phyloP scores from a whole-genome alignment of 495 filamentous ascomycete species.

The Penicillium pulvis region DNA sequence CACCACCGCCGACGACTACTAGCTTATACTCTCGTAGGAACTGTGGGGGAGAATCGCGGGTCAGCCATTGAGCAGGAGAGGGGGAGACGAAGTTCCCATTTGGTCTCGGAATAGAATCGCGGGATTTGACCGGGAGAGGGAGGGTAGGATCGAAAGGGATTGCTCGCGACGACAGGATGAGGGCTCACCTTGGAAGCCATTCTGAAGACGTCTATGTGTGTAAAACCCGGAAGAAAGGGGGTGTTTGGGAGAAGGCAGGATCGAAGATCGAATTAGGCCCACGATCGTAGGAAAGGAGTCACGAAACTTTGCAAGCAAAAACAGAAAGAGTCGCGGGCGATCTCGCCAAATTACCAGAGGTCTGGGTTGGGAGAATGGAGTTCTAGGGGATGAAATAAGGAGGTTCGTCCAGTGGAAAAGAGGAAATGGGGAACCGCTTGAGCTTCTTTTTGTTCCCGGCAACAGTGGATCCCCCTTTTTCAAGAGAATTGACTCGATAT shows the following conservation, averaged over 20 bases:
- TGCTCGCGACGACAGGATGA: neutral
- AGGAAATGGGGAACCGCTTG: conserved; percentile 6
- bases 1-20: conserved; percentile 96
- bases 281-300: neutral
- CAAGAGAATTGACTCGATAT: neutral
- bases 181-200: conserved; percentile 37
- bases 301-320: neutral
- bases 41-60: conserved; percentile 41
- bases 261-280: conserved; percentile 6
- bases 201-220: conserved; percentile 12
- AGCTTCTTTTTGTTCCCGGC: conserved; percentile 15
- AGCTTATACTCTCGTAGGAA: conserved; percentile 99
- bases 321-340: neutral
- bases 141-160: neutral
- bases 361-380: neutral
- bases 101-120: conserved; percentile 3
- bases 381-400: conserved; percentile 3
- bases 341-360: neutral
- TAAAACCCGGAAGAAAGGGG: conserved; percentile 15
- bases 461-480: conserved; percentile 11
- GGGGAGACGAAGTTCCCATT: neutral
- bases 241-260: neutral
- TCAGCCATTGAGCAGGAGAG: conserved; percentile 18
- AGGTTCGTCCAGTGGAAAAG: conserved; percentile 13
- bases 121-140: neutral